Conservation (phyloP, 257 asterid genomes). For the Asclepias syriaca region DNA sequence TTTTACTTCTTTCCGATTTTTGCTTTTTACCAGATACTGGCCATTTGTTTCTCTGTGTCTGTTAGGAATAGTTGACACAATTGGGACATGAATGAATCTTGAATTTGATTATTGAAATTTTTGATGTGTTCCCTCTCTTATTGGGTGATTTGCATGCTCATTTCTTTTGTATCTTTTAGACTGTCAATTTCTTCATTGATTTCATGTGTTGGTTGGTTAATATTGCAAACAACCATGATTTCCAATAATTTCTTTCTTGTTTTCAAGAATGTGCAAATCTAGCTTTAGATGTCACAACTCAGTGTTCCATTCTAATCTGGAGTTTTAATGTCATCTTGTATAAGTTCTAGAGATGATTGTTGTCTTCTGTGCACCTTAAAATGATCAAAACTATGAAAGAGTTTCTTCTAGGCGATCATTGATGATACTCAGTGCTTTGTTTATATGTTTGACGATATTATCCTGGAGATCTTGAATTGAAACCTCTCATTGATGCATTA, state of each 20-base stretch:
- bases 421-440: not conserved
- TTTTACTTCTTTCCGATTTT: not conserved
- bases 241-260: not conserved
- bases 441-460: not conserved
- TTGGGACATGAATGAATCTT: not conserved
- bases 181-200: not conserved
- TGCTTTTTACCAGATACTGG: not conserved
- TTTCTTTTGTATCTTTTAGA: not conserved
- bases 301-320: not conserved
- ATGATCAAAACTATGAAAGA: not conserved
- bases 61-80: not conserved
- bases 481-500: not conserved
- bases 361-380: too few relatives aligned
- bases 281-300: not conserved
- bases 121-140: not conserved
- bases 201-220: not conserved
- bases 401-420: not conserved
- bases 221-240: too few relatives aligned
- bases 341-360: too few relatives aligned
- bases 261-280: not conserved
- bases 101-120: not conserved
- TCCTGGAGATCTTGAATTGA: not conserved
- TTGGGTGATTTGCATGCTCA: not conserved
- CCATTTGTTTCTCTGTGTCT: not conserved
- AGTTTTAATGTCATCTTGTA: not conserved